Evolutionary conservation across 1,284 basidiomycete genomes (phyloP).

Genomic region (Ustilago xerochloae): DNA sequence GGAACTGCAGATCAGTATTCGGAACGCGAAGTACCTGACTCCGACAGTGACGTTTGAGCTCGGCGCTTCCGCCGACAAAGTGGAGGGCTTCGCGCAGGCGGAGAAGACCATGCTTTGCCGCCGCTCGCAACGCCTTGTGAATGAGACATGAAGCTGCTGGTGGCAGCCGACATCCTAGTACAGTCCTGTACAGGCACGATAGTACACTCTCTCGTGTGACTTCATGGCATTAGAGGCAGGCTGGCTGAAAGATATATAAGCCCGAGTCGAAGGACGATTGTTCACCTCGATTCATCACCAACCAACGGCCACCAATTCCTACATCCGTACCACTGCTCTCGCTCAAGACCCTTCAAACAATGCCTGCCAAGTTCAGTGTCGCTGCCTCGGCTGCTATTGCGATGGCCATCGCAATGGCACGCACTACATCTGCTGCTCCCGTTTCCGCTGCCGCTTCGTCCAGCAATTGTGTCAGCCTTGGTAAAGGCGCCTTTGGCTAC

Average conservation of each 20-base stretch:
- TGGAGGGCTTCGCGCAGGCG: no score
- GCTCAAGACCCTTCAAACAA: neutral
- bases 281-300: neutral
- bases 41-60: neutral
- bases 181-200: no score
- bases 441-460: neutral
- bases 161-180: no score
- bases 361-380: conserved; percentile 4
- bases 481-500: conserved; percentile 16
- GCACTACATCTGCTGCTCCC: neutral
- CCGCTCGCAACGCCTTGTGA: no score
- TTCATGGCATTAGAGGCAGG: neutral
- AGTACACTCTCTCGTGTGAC: no score
- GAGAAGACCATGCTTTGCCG: no score
- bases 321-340: neutral
- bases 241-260: neutral
- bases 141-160: no score
- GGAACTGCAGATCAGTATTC: neutral
- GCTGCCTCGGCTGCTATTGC: neutral
- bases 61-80: neutral
- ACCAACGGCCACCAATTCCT: neutral
- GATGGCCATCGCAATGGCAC: neutral
- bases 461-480: conserved; percentile 9
- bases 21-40: neutral
- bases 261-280: neutral